Conservation (phyloP, 164 flowering plant species). For the Warburgia ugandensis region DNA sequence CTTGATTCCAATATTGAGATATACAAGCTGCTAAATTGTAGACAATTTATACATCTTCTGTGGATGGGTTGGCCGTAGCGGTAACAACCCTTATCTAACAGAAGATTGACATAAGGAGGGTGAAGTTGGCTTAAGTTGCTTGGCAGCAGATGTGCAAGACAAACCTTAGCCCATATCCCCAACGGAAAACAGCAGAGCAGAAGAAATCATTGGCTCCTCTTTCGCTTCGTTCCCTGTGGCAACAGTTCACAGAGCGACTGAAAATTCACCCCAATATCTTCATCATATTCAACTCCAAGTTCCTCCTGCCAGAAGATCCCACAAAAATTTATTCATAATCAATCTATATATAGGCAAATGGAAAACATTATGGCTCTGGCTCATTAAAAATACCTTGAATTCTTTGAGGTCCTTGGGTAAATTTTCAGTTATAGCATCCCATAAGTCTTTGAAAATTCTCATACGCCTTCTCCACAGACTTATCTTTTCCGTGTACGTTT, state of each 20-base stretch:
- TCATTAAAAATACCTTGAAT: slow-evolving; percentile 56
- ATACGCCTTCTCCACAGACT: slow-evolving; percentile 89
- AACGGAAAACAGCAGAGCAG: not conserved
- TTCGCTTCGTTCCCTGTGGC: slow-evolving; percentile 44
- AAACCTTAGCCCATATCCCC: not conserved
- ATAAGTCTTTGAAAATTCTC: slow-evolving; percentile 31
- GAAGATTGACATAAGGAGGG: no score
- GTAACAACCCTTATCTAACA: no score
- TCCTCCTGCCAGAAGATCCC: slow-evolving; percentile 67
- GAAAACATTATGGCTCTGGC: not conserved
- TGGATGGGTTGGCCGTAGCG: no score
- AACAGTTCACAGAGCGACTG: slow-evolving; percentile 49
- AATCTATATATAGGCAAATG: not conserved
- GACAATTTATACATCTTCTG: no score
- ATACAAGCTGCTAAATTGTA: no score
- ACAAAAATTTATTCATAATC: no score
- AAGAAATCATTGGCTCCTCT: slow-evolving; percentile 27
- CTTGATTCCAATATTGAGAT: no score
- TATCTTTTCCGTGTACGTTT: slow-evolving; percentile 20
- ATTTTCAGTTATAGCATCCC: slow-evolving; percentile 15
- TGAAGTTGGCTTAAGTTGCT: no score
- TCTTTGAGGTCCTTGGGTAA: slow-evolving; percentile 38
- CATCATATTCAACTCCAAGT: slow-evolving; percentile 85
- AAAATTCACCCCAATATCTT: slow-evolving; percentile 75
- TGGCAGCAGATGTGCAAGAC: no score